Base-by-base conservation (phyloP, 208 protist species). In the Trypanosoma mega region DNA sequence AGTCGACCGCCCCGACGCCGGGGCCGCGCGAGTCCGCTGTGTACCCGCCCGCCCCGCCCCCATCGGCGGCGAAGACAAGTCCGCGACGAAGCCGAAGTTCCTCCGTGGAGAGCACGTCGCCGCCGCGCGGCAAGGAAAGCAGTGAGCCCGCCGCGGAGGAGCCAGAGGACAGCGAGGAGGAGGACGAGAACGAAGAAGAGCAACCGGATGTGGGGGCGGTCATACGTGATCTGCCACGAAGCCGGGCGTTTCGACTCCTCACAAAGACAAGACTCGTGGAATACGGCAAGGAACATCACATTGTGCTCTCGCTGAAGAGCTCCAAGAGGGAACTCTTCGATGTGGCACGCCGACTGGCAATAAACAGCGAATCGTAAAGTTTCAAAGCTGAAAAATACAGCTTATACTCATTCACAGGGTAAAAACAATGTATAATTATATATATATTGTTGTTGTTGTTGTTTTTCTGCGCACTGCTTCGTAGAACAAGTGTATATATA, bases 291-390 rank as follows among this genome's bases (percentile, higher is more conserved):
- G 50, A 72, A 8, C 72, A 92, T 65, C 69, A 77, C 6, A 63
- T 88, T 21, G 70, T 72, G 24, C 55, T 75, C 34, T 70, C 68
- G 34, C 57, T 82, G 6, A 41, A 49, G 34, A 68, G 53, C 34
- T 69, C 72, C 18, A 92, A 92, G 68, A 76, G 71, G 55, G 48
- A 78, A 9, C 55, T 92, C 36, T 78, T 92, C 21, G 58, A 72
- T 26, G 72, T 78, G 52, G 72, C 73, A n/a, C 80, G 75, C 11
- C 63, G 55, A 18, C 49, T 86, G 43, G 62, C 52, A 1, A 54
- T 41, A 24, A 16, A 31, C 33, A 26, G 52, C 26, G 20, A 39
- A 39, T 12, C 6, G 12, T 12, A 6, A 16, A 6, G 34, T 6
- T 39, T 16, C 8, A 39, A 39, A 39, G 12, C 6, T 16, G 12